Base-by-base conservation (phyloP, 305 asterid species). In the Caryopteris hybrid region DNA sequence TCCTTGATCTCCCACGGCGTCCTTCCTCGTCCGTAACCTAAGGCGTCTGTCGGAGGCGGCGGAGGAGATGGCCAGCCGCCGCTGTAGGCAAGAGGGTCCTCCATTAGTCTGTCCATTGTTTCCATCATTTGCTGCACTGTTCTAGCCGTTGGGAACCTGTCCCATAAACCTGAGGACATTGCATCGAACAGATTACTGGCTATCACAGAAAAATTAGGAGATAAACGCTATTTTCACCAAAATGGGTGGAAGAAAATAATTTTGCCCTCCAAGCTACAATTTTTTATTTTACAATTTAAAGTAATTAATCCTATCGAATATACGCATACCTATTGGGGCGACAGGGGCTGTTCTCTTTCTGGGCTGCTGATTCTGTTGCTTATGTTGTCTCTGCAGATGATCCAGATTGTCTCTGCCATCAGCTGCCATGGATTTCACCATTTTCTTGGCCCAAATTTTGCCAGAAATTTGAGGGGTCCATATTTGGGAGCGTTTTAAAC, bases 61-160 rank as follows among this genome's bases (percentile, higher is more conserved):
- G 36, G 29, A 0, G 81, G 54, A 0, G 82, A 33, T 6, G 69
- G 54, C 80, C 78, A 77, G 18, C 76, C 66, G 12, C 71, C 53
- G 34, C 38, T 60, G 58, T 80, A 82, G 12, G 76, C 76, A 0
- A 78, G 21, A 23, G 91, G 92, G 39, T 84, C 95, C 9, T 87
- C 96, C 77, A 85, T 74, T 36, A 87, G 21, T 13, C 85, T 80
- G 8, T 89, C 92, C 96, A 89, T 89, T 21, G 95, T 84, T 6
- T 87, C 96, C 85, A 89, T 76, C 96, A 89, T 87, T 46, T 89
- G 92, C 43, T 89, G 91, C 71, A 89, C 84, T 59, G 96, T 89
- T 45, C 84, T 84, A n/a, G 92, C 88, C 4, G 86, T 79, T 12
- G 92, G 95, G 52, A 82, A 87, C 75, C 89, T 84, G 74, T 87